Base-by-base conservation (phyloP, 805 yeast genomes). In the Kurtzmaniella cleridarum region DNA sequence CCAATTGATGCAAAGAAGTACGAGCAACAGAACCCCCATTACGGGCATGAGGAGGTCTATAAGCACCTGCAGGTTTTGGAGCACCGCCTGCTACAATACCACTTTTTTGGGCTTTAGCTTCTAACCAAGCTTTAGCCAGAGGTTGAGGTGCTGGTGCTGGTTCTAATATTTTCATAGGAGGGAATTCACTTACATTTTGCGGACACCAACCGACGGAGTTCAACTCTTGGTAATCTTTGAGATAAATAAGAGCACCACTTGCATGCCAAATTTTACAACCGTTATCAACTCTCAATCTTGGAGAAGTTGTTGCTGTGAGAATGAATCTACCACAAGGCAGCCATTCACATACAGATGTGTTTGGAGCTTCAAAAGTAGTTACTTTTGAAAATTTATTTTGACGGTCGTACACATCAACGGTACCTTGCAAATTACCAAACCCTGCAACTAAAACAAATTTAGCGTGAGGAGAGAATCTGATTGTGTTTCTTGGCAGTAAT, bases 281-380 rank as follows among this genome's bases (percentile, higher is more conserved):
- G 60, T 93, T 93, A 64, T 95, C 99, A 31, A 93, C 99, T 55
- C 98, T 80, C 51, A 93, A 76, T 53, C 99, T 77, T 47, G 99
- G 99, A 15, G 96, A 80, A 0, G 98, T 93, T 4, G 98, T 95
- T 14, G 98, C 98, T 12, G 98, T 91, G 60, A 93, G 67, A 41
- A 93, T 79, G 56, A 75, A 89, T 54, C 93, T 80, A 29, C 98
- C 98, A 64, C 93, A 95, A 8, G 99, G 99, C 2, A 95, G 81
- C 98, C 98, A 93, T 60, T 86, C 87, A 60, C 96, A 91, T 33
- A 84, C 95, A n/a, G 95, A 83, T 12, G 98, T 89, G 67, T 93
- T 95, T 33, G 96, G 68, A 11, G 98, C 98, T 55, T 87, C 86
- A 54, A 93, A 84, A 14, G 86, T 74, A 15, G 89, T 72, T 38